Percentiles rank a stretch among this genome's conserved stretches.
These are phyloP conservation scores for Dichomitus squalens DNA, from an alignment of 1,284 basidiomycete species.

Conservation along the genomic window DNA sequence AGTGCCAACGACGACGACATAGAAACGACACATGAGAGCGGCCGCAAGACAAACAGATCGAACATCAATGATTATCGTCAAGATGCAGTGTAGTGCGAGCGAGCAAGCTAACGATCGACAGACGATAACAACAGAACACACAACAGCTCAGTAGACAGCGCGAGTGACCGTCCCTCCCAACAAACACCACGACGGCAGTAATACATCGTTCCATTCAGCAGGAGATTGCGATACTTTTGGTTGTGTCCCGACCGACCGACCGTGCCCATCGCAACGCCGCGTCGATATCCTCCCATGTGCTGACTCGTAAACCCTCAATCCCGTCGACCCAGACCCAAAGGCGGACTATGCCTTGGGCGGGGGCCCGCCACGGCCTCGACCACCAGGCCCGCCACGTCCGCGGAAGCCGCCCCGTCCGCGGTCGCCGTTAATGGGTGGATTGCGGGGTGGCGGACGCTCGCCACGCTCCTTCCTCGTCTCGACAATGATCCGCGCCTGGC, in stretches of 20 bases:
- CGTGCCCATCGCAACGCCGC: not conserved
- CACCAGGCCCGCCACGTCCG: constrained; percentile 36
- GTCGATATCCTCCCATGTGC: not conserved
- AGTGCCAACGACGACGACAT: not conserved
- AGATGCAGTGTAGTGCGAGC: not conserved
- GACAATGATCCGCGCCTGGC: constrained; percentile 66
- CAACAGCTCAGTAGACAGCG: constrained; percentile 6
- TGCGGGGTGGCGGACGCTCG: constrained; percentile 59
- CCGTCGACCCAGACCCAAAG: not conserved
- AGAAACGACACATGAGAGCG: no score
- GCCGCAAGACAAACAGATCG: no score
- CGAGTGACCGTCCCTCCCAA: not conserved
- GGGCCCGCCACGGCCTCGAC: constrained; percentile 34
- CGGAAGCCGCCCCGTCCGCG: constrained; percentile 33
- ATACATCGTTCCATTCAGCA: constrained; percentile 18
- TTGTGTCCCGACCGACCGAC: constrained; percentile 3
- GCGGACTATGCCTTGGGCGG: constrained; percentile 29
- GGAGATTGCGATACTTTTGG: constrained; percentile 22
- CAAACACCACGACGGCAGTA: not conserved
- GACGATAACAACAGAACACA: not conserved
- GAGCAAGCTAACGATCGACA: not conserved
- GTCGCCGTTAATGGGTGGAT: constrained; percentile 37
- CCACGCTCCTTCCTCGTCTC: constrained; percentile 90
- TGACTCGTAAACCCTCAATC: not conserved
- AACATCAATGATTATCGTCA: not conserved